A percentile compares a stretch with the other conserved stretches of the same genome.
Conservation (phyloP, 2,329 filamentous ascomycete species). For the Xylogone sp. region DNA sequence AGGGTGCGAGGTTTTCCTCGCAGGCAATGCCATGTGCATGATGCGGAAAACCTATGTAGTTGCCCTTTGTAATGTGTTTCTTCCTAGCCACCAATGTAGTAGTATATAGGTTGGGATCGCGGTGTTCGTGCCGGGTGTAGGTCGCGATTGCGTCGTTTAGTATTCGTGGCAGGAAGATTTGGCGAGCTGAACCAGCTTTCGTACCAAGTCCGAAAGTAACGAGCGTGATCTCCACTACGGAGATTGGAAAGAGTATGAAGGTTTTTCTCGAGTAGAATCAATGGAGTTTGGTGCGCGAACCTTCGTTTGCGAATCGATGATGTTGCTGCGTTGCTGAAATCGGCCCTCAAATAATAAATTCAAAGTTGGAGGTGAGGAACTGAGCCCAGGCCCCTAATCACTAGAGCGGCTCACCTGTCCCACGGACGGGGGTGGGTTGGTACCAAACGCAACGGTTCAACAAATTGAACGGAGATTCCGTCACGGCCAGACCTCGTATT, state of each 20-base stretch:
- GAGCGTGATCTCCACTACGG: background rate
- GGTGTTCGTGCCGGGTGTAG: background rate
- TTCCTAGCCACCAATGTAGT: background rate
- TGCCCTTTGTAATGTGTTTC: slow-evolving; percentile 7
- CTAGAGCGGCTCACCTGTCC: background rate
- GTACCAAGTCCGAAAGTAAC: background rate
- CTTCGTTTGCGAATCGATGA: background rate
- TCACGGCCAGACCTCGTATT: background rate
- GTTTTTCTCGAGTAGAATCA: background rate
- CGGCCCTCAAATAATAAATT: background rate
- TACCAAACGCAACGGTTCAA: background rate
- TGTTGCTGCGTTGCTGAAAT: background rate
- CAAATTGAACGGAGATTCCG: background rate
- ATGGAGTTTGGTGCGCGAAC: no score
- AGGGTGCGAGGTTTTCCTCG: slow-evolving; percentile 77
- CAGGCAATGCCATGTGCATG: slow-evolving; percentile 90
- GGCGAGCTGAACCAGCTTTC: slow-evolving; percentile 1
- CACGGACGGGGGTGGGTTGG: background rate
- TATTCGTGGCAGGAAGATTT: slow-evolving; percentile 5
- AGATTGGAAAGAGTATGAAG: background rate
- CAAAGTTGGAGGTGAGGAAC: background rate
- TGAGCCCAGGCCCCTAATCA: background rate
- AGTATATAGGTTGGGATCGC: background rate
- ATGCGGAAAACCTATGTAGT: slow-evolving; percentile 4
- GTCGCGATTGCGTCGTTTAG: slow-evolving; percentile 9